phyloP scores from a whole-genome alignment of 2,329 filamentous ascomycete species.

The Colletotrichum abscissum region DNA sequence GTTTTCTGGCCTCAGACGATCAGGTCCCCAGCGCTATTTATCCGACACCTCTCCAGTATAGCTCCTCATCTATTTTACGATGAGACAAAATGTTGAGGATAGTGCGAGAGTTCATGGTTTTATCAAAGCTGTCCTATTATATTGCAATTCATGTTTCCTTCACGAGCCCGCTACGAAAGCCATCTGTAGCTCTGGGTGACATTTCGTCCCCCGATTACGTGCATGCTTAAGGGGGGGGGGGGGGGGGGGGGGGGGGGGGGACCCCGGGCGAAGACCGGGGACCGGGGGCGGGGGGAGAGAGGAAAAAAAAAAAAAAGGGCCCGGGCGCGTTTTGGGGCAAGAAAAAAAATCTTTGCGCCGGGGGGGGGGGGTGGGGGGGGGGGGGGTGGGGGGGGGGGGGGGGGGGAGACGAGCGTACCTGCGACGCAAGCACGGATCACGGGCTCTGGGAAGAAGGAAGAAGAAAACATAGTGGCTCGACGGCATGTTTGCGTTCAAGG shows the following conservation, averaged over 20 bases:
- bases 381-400: too few species aligned
- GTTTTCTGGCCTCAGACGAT: not conserved
- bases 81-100: not conserved
- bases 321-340: too few species aligned
- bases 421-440: conserved; percentile 15
- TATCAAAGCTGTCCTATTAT: not conserved
- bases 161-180: not conserved
- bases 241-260: too few species aligned
- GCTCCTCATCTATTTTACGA: not conserved
- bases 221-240: not conserved
- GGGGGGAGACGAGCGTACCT: not conserved
- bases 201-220: not conserved
- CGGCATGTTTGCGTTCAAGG: not conserved
- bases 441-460: not conserved
- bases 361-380: too few species aligned
- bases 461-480: conserved; percentile 14
- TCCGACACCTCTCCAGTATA: not conserved
- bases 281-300: too few species aligned
- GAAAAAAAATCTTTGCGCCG: too few species aligned
- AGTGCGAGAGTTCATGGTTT: not conserved
- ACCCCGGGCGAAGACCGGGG: too few species aligned
- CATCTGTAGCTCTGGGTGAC: not conserved
- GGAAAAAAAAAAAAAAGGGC: too few species aligned
- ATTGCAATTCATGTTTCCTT: not conserved
- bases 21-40: not conserved